phyloP scores from a whole-genome alignment of 148 eudicot genomes.

The Camellia lanceoleosa region DNA sequence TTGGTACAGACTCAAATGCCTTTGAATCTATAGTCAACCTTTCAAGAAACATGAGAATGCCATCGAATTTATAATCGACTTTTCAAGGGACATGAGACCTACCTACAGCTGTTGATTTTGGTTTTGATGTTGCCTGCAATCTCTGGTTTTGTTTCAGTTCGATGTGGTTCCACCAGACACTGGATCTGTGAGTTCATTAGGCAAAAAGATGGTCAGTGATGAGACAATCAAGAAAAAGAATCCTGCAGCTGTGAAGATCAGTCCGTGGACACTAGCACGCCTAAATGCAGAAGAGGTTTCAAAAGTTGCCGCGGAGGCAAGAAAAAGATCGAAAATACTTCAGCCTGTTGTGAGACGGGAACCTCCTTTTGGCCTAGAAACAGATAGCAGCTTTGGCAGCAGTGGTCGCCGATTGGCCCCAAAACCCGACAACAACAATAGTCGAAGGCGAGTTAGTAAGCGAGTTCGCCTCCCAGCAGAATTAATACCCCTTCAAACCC shows the following conservation, averaged over 20 bases:
- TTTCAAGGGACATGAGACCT: background rate
- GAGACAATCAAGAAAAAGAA: constrained; percentile 79
- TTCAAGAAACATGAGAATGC: background rate
- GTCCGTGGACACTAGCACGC: constrained; percentile 94
- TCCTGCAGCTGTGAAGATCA: constrained; percentile 75
- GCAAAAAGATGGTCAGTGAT: constrained; percentile 56
- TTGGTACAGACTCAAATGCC: background rate
- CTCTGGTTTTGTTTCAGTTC: constrained; percentile 47
- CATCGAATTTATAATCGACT: background rate
- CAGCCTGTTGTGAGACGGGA: constrained; percentile 60
- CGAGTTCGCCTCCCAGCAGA: constrained; percentile 59
- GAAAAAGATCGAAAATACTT: constrained; percentile 84
- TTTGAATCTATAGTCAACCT: background rate
- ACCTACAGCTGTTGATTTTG: background rate
- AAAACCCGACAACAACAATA: constrained; percentile 48
- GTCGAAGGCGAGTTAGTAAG: constrained; percentile 56
- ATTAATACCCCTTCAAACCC: constrained; percentile 33
- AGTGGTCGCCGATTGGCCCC: constrained; percentile 40
- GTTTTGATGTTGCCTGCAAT: constrained; percentile 10
- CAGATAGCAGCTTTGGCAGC: constrained; percentile 62
- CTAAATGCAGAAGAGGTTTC: constrained; percentile 89
- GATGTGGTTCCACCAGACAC: constrained; percentile 93
- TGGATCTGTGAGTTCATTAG: constrained; percentile 80
- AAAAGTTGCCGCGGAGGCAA: constrained; percentile 91
- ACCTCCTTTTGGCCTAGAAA: constrained; percentile 33